Base-by-base conservation (phyloP, 2,329 filamentous ascomycete species). In the Hypoxylon sp. region DNA sequence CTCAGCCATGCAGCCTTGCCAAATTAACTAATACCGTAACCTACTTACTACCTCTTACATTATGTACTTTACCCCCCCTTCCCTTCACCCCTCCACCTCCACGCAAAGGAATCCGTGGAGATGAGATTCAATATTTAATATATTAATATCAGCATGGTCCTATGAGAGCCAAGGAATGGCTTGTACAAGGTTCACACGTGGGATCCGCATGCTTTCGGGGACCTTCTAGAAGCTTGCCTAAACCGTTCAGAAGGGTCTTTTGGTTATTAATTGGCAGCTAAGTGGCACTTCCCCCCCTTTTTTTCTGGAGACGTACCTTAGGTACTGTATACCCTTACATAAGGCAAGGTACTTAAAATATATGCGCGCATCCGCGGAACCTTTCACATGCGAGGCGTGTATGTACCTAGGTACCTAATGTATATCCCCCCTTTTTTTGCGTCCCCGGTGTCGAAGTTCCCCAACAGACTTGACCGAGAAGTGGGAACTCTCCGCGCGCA, bases 191-290 rank as follows among this genome's bases (percentile, higher is more conserved):
- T 12, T 51, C 45, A 23, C 54, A 58, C 55, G 46, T 50, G 45
- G 46, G 55, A 50, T 47, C 23, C 16, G 23, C 29, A 23, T 45
- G 29, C 41, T 34, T 45, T 9, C 46, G 14, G 5, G 25, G 41
- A n/a, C 27, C 16, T 64, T 64, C 61, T 55, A 59, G 61, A 64
- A 64, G 61, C 61, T 43, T 64, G 41, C 55, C 55, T 34, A 34
- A 60, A 52, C 16, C 5, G 56, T 16, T 23, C 27, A 16, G n/a
- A 57, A 7, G 52, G 43, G 37, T 21, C 46, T 29, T 47, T 43
- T 19, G 7, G 37, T 41, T 41, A 41, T 41, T 41, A 41, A 41
- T 41, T 41, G 37, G 37, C 37, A 41, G 16, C 6, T 16, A n/a
- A 41, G 30, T 11, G 1, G 1, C 25, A 27, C 25, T 47, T 32